Base-by-base conservation (phyloP, 129 eudicot species). In the Centella asiatica region DNA sequence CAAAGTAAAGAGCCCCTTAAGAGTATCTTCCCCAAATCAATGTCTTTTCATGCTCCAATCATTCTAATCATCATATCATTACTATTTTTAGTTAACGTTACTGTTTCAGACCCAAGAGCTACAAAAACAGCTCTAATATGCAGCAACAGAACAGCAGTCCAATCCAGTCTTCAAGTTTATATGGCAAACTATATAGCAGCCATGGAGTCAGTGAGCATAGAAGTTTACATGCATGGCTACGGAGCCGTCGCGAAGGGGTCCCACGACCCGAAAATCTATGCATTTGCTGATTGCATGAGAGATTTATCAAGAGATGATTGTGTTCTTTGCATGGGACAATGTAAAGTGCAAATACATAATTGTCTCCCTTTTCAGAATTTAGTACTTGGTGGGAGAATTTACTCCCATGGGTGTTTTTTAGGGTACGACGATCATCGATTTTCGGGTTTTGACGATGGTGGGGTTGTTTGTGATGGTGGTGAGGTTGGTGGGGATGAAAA, bases 291-390 rank as follows among this genome's bases (percentile, higher is more conserved):
- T 32, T 57, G 62, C 62, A 57, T 22, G 62, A 57, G 62, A 18
- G 62, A 57, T 57, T 19, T 57, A 15, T 57, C 62, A 5, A 31
- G 19, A 57, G n/a, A n/a, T n/a, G 62, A 57, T 20, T 57, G 62
- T 23, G 11, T 57, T 32, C 62, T 57, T 57, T 57, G 62, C n/a
- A 44, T 57, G 31, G 62, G 32, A 9, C 62, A 23, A 8, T 29
- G 62, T 32, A 57, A 57, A 32, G 62, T 57, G 15, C 17, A 32
- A 3, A 18, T 57, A 22, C 62, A 57, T 57, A 57, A 22, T 22
- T 57, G 62, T 26, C 25, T 57, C 4, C 36, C 20, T 1, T 32
- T 32, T n/a, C 62, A 57, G 14, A 57, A 7, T 57, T 32, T 57
- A 24, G 34, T 57, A 29, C 27, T 57, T 8, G 26, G 62, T 18